These are phyloP conservation scores for Phanerochaete carnosa DNA, from an alignment of 768 basidiomycete species.

Conservation along the genomic window DNA sequence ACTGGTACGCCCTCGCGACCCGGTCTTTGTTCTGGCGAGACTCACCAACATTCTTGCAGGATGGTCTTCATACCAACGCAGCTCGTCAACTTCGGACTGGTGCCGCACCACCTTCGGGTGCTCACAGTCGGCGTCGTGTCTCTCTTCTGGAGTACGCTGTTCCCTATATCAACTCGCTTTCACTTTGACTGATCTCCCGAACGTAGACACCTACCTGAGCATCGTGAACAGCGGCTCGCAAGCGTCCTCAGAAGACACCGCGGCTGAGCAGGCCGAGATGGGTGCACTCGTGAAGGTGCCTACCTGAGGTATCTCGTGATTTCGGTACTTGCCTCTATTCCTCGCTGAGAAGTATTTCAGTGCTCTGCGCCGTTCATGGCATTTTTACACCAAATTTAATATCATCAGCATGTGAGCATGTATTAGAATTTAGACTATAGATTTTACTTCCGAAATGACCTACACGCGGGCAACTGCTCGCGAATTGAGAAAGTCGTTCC, in stretches of 20 bases:
- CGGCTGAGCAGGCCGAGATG: not conserved
- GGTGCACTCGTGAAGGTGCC: not conserved
- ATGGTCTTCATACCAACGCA: slow-evolving; percentile 75
- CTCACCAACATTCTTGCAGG: slow-evolving; percentile 41
- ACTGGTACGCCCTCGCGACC: slow-evolving; percentile 50
- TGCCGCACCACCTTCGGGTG: slow-evolving; percentile 76
- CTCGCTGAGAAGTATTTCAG: too few relatives aligned
- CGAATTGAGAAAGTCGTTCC: too few relatives aligned
- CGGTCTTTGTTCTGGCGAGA: too few relatives aligned
- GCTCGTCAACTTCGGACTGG: slow-evolving; percentile 71
- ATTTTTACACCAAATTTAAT: too few relatives aligned
- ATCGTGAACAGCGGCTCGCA: slow-evolving; percentile 24
- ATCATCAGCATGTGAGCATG: too few relatives aligned
- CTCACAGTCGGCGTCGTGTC: slow-evolving; percentile 73
- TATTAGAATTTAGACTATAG: too few relatives aligned
- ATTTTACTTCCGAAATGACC: too few relatives aligned
- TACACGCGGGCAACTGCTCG: too few relatives aligned
- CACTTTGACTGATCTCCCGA: not conserved
- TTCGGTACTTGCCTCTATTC: too few relatives aligned
- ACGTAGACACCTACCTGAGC: slow-evolving; percentile 28
- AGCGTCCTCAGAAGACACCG: not conserved
- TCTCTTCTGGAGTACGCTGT: slow-evolving; percentile 74
- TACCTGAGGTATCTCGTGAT: not conserved
- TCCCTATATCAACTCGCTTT: not conserved
- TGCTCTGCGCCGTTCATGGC: too few relatives aligned